Base-by-base conservation (phyloP, 2,329 filamentous ascomycete species). In the Pseudogymnoascus sp. region DNA sequence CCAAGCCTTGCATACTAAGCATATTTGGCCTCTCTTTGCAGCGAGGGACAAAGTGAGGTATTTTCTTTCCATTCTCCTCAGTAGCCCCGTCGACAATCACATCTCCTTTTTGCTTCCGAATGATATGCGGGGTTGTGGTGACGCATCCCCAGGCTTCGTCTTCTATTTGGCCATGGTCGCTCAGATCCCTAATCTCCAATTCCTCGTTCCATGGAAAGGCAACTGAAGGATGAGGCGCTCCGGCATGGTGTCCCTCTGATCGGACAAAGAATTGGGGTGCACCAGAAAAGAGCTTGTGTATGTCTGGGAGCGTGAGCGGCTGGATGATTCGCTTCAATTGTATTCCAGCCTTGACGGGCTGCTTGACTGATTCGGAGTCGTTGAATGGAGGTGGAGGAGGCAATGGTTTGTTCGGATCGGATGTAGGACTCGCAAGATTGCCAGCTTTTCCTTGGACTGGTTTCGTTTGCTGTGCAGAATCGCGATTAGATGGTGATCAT, bases 271-370 rank as follows among this genome's bases (percentile, higher is more conserved):
- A 90, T 71, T 89, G 86, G 65, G 88, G 88, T 44, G 88, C 88
- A n/a, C 88, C 87, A 27, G 87, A 88, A 77, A 90, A 91, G 69
- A 90, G 80, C 73, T 85, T 84, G 74, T 87, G 84, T 60, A 90
- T 76, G 66, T 89, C 84, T 41, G 78, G 76, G 51, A 84, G 79
- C 68, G 75, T 80, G 63, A 88, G 76, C 58, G 80, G 80, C 48
- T 83, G 77, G 79, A 86, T 86, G 74, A 84, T 86, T 71, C 80
- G 78, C 64, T 79, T 76, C 39, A 85, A 74, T 68, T 78, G 82
- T 64, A 84, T 71, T 42, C 75, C 71, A 58, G 72, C 71, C 44
- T 69, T 72, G 13, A 55, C 62, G 9, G 48, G 25, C 21, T 66
- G 42, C n/a, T 38, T 12, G 64, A 71, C 73, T 68, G 75, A 71